Conservation (phyloP, 2,329 filamentous ascomycete species). For the Verticillium longisporum region DNA sequence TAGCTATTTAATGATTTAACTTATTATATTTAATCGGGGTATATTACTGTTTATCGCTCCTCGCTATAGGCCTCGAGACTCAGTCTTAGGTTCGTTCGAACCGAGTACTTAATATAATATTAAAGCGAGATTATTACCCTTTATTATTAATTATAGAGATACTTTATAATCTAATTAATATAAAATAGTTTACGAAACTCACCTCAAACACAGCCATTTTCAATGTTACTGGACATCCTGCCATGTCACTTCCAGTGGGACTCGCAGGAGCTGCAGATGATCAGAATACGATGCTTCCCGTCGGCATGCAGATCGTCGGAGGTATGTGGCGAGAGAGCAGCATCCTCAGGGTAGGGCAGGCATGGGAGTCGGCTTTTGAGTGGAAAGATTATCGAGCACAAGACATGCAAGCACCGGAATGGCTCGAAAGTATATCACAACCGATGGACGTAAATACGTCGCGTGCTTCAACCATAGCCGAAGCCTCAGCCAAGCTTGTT, state of each 20-base stretch:
- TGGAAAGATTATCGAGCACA: constrained; percentile 24
- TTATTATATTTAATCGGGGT: too few species aligned
- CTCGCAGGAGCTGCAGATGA: constrained; percentile 33
- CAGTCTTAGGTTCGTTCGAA: constrained; percentile 36
- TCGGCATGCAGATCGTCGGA: constrained; percentile 51
- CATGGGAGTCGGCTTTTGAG: constrained; percentile 37
- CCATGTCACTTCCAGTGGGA: constrained; percentile 43
- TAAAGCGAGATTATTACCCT: too few species aligned
- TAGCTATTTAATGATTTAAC: too few species aligned
- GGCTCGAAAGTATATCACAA: background rate
- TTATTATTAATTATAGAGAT: too few species aligned
- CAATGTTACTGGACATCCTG: constrained; percentile 51
- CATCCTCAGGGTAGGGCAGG: constrained; percentile 34
- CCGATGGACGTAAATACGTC: background rate
- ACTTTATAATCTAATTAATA: too few species aligned
- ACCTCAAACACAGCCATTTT: constrained; percentile 51
- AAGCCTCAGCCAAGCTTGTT: background rate
- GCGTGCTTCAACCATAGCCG: background rate
- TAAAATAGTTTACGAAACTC: too few species aligned
- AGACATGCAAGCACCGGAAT: background rate
- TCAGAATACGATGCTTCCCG: constrained; percentile 31
- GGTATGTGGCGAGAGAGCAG: constrained; percentile 42
- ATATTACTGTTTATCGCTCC: constrained; percentile 40
- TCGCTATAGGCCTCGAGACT: constrained; percentile 28
- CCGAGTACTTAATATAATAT: too few species aligned